Percentiles rank a stretch among this genome's conserved stretches.
Evolutionary conservation across 2,329 filamentous ascomycete species (phyloP).

Genomic region (Talaromyces sp.): DNA sequence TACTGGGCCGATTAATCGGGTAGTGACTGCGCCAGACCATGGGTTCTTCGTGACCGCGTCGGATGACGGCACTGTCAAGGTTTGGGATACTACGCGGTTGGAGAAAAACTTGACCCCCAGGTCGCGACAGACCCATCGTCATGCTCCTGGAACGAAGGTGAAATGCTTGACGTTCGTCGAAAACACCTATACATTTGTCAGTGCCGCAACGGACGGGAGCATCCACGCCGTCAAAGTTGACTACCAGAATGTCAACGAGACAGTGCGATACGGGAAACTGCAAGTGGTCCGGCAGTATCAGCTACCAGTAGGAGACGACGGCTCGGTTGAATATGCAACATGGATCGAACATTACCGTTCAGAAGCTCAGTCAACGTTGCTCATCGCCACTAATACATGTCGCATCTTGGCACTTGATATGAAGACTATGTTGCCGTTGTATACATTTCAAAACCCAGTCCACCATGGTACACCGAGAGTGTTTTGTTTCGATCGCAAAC

Average conservation of each 20-base stretch:
- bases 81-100: conserved; percentile 87
- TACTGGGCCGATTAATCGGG: conserved; percentile 70
- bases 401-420: conserved; percentile 80
- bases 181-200: conserved; percentile 88
- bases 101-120: conserved; percentile 88
- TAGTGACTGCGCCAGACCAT: conserved; percentile 82
- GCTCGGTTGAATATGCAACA: conserved; percentile 65
- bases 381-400: conserved; percentile 81
- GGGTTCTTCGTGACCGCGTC: conserved; percentile 91
- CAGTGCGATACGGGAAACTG: conserved; percentile 70
- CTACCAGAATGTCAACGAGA: conserved; percentile 53
- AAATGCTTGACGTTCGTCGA: conserved; percentile 86
- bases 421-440: conserved; percentile 76
- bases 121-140: conserved; percentile 77
- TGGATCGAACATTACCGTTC: conserved; percentile 91
- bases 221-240: conserved; percentile 86
- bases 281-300: conserved; percentile 73
- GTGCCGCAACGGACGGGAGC: conserved; percentile 82
- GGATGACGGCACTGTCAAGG: conserved; percentile 81
- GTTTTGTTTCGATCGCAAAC: conserved; percentile 79
- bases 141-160: conserved; percentile 65
- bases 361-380: conserved; percentile 72
- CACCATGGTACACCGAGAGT: conserved; percentile 89
- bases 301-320: conserved; percentile 43
- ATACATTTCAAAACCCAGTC: conserved; percentile 76